These are phyloP conservation scores for Wilcoxina mikolae DNA, from an alignment of 495 filamentous ascomycete species.

Conservation along the genomic window DNA sequence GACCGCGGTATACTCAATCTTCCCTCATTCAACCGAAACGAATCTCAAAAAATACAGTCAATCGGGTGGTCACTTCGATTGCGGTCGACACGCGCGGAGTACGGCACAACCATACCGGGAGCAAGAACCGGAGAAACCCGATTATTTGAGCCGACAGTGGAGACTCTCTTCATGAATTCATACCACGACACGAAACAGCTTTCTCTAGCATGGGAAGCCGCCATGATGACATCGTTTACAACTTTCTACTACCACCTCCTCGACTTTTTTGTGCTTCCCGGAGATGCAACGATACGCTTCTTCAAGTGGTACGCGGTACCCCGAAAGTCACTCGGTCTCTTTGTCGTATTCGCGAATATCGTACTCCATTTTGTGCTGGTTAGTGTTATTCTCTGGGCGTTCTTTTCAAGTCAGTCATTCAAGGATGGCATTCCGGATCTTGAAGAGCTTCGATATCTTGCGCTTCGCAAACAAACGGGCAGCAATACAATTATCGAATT, in stretches of 20 bases:
- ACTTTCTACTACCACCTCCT: neutral
- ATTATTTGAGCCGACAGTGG: neutral
- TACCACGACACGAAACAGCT: neutral
- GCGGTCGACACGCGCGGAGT: neutral
- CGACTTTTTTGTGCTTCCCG: neutral
- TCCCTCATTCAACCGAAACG: neutral
- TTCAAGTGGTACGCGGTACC: neutral
- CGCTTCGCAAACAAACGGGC: too few species aligned
- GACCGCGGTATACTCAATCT: neutral
- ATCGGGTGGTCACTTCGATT: neutral
- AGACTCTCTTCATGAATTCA: neutral
- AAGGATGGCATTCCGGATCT: neutral
- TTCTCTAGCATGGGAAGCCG: neutral
- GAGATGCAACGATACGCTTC: neutral
- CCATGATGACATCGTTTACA: neutral
- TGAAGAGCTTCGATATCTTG: neutral
- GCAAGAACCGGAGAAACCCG: neutral
- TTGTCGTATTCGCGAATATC: neutral
- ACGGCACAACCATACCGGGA: neutral
- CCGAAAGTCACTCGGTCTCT: neutral
- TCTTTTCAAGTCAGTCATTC: neutral
- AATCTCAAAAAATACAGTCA: neutral
- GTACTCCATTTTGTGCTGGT: neutral
- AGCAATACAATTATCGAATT: too few species aligned
- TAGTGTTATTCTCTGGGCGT: neutral